Evolutionary conservation across 2,329 filamentous ascomycete genomes (phyloP), one percentile per base, ranked within the genome.

Genomic region (Aspergillus sp.): DNA sequence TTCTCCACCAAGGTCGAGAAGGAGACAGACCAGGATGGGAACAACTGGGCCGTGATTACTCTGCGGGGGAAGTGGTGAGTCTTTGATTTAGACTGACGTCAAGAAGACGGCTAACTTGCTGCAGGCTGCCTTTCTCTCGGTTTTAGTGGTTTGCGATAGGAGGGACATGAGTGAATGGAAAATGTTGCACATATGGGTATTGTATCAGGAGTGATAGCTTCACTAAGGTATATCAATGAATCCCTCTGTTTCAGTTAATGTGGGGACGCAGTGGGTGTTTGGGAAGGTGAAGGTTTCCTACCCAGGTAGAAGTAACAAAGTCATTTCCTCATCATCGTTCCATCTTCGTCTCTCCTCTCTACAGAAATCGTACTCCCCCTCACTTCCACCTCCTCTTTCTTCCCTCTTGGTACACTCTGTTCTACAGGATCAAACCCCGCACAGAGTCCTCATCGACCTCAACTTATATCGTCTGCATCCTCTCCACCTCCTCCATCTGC

Each of bases 1-100:
- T 96, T 96, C 72, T 88, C 85, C 48, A 95, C 90, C 0, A 90
- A 90, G 67, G 88, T 97, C 2, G 90, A 96, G 71, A 95, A 95
- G 82, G 93, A 97, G 81, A 85, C 86, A 1, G 93, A 96, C 69
- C 84, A 88, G 55, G 83, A 89, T 64, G 92, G 91, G 3, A 81
- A 83, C 49, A 79, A 87, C 6, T 96, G 90, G 90, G 90, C 88
- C 3, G 85, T 91, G 61, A 95, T 96, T 60, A 92, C 88, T 2
- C 66, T 92, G 64, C 83, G 86, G 62, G 89, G 90, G 24, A 94
- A 94, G 77, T 94, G 90, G 89, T 91, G 70, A 71, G 83, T 65
- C 45, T 40, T 11, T 44, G 2, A 19, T n/a, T n/a, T 17, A 38
- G 40, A 22, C 19, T 10, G 19, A 4, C 22, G n/a, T 42, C 13